Conservation (phyloP, 768 basidiomycete genomes). For the Collybia mongolica region DNA sequence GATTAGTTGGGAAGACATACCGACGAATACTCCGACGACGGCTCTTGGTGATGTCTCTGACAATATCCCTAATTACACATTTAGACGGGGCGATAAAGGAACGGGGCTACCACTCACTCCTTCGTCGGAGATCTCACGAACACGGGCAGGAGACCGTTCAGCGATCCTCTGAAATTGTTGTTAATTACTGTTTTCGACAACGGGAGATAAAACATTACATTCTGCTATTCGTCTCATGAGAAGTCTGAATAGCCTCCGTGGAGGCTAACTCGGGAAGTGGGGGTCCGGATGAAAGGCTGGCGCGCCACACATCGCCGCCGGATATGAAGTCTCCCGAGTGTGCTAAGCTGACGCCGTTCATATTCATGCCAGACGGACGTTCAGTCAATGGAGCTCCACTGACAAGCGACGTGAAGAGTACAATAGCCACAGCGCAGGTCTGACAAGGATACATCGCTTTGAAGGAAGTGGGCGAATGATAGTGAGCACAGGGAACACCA, state of each 20-base stretch:
- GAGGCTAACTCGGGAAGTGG: background rate
- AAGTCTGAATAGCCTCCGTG: background rate
- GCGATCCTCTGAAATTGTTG: background rate
- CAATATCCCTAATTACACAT: too few species aligned
- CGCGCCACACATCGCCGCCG: background rate
- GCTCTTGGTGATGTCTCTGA: too few species aligned
- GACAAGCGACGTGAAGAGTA: constrained; percentile 9
- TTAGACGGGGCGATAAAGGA: too few species aligned
- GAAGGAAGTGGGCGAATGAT: background rate
- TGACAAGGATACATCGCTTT: constrained; percentile 10
- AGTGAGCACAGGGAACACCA: background rate
- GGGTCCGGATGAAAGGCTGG: background rate
- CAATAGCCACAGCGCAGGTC: constrained; percentile 9
- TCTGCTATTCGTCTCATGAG: background rate
- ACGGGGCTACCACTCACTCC: background rate
- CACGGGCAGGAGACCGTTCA: constrained; percentile 3
- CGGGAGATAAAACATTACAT: background rate
- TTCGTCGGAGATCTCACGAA: constrained; percentile 10
- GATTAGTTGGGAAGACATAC: too few species aligned
- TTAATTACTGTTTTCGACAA: background rate
- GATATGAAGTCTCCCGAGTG: background rate
- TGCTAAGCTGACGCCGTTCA: background rate
- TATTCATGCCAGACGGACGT: background rate
- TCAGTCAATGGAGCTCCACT: background rate
- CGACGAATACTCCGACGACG: too few species aligned